phyloP scores from a whole-genome alignment of 768 basidiomycete genomes.

The Tubosaeta sp. region DNA sequence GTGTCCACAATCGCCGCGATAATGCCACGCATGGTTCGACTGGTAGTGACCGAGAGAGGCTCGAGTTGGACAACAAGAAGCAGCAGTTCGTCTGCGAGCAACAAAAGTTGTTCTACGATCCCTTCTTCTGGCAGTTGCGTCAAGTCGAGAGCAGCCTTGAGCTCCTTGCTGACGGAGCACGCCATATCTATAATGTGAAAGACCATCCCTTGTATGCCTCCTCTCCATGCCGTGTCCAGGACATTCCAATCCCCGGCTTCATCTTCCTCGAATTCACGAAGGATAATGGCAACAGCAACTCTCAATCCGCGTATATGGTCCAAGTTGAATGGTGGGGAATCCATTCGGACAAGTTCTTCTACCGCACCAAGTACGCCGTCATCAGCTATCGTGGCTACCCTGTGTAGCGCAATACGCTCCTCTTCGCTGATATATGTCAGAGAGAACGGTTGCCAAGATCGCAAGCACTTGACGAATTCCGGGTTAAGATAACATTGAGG shows the following conservation, averaged over 20 bases:
- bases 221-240: constrained; percentile 57
- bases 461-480: constrained; percentile 55
- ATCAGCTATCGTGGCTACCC: constrained; percentile 63
- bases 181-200: constrained; percentile 54
- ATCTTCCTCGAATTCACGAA: constrained; percentile 46
- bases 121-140: constrained; percentile 35
- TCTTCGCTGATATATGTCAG: constrained; percentile 58
- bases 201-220: constrained; percentile 52
- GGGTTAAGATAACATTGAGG: constrained; percentile 56
- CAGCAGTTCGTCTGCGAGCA: constrained; percentile 50
- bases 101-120: constrained; percentile 52
- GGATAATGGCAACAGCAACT: constrained; percentile 57
- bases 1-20: constrained; percentile 46
- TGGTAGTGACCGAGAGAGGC: constrained; percentile 46
- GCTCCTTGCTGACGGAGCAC: constrained; percentile 45
- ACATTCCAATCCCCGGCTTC: constrained; percentile 53
- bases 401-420: constrained; percentile 54
- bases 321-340: constrained; percentile 35
- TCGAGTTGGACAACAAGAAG: constrained; percentile 46
- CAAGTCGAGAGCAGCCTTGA: constrained; percentile 39
- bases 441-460: constrained; percentile 57
- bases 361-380: constrained; percentile 62
- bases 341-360: constrained; percentile 46
- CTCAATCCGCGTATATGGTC: constrained; percentile 56
- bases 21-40: constrained; percentile 45